Evolutionary conservation across 2,329 filamentous ascomycete genomes (phyloP).

Genomic region (Xylariaceae sp.): DNA sequence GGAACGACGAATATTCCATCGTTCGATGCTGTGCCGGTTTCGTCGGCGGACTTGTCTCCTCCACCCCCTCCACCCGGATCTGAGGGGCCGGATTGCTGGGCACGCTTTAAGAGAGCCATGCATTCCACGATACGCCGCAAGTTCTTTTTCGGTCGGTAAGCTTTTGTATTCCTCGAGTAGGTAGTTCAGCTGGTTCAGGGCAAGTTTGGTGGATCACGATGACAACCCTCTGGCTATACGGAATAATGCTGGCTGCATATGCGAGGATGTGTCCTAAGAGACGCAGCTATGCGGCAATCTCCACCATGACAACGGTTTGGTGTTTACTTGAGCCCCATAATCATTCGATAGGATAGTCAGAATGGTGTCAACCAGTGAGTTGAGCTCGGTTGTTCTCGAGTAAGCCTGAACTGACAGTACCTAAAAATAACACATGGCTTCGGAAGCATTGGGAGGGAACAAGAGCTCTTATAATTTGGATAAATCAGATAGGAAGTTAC

Average conservation of each 20-base stretch:
- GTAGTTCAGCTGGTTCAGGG: background rate
- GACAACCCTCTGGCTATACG: background rate
- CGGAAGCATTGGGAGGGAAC: background rate
- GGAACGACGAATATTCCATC: background rate
- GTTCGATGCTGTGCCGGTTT: background rate
- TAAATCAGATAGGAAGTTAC: too few species aligned
- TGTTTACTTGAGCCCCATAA: background rate
- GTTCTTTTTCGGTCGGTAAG: constrained; percentile 10
- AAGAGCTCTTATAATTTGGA: background rate
- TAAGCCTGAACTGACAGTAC: too few species aligned
- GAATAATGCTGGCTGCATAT: background rate
- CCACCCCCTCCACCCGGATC: background rate
- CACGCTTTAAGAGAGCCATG: constrained; percentile 10
- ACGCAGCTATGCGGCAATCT: background rate
- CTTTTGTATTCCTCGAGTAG: background rate
- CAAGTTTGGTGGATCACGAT: background rate
- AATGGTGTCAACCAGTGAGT: background rate
- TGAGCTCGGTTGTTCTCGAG: background rate
- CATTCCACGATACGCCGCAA: constrained; percentile 12
- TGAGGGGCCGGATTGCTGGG: constrained; percentile 5
- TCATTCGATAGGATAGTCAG: background rate
- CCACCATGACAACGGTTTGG: too few species aligned
- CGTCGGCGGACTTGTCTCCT: background rate
- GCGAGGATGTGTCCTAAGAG: background rate
- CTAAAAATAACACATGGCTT: too few species aligned